Evolutionary conservation across 2,329 filamentous ascomycete genomes (phyloP).

Genomic region (Nemania sp.): DNA sequence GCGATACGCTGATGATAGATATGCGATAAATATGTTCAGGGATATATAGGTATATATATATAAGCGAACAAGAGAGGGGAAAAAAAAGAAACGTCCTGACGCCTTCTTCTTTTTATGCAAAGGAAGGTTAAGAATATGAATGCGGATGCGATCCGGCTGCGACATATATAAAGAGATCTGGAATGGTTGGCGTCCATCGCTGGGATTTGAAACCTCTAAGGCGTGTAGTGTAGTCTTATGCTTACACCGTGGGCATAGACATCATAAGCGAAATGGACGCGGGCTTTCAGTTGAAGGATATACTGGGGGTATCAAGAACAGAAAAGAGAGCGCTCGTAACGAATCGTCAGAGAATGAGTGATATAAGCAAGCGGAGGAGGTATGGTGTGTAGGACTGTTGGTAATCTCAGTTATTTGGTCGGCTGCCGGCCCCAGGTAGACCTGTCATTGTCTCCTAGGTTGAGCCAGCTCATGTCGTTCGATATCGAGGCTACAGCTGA

Average conservation of each 20-base stretch:
- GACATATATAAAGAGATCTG: no score
- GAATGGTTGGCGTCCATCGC: no score
- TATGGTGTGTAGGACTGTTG: background rate
- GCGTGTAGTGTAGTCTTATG: background rate
- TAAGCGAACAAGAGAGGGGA: slow-evolving; percentile 10
- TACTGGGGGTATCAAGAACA: slow-evolving; percentile 9
- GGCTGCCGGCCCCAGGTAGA: slow-evolving; percentile 52
- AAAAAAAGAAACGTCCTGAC: slow-evolving; percentile 22
- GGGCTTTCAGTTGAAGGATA: background rate
- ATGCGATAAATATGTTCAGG: slow-evolving; percentile 8
- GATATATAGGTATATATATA: slow-evolving; percentile 11
- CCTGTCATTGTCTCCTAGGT: slow-evolving; percentile 65
- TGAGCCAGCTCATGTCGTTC: slow-evolving; percentile 81
- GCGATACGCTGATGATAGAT: slow-evolving; percentile 19
- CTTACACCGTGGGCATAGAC: background rate
- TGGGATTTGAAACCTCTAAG: no score
- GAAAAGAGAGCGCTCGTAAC: slow-evolving; percentile 5
- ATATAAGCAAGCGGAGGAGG: background rate
- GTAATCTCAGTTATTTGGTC: slow-evolving; percentile 20
- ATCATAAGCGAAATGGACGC: background rate
- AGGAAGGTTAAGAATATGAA: slow-evolving; percentile 28
- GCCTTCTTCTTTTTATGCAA: slow-evolving; percentile 34
- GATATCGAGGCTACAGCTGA: slow-evolving; percentile 55
- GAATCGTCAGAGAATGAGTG: slow-evolving; percentile 6
- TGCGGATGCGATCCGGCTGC: slow-evolving; percentile 1